Evolutionary conservation across 495 filamentous ascomycete genomes (phyloP), one percentile per base, ranked within the genome.

Genomic region (Podospora bellae-mahoneyi): DNA sequence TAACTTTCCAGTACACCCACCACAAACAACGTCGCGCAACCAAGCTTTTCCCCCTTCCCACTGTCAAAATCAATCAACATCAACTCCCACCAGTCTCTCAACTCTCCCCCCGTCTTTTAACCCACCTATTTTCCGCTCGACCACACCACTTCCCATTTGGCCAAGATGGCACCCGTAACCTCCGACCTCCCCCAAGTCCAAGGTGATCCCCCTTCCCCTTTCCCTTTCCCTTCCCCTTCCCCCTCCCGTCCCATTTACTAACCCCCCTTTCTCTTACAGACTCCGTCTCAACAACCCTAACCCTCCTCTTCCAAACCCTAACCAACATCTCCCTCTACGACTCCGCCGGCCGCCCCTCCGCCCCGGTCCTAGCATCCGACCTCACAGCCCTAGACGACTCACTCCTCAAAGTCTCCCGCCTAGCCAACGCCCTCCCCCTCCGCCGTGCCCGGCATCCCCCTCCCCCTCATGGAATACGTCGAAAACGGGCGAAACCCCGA

Each of bases 401-500:
- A 18, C 66, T 76, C 0, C 66, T 54, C 15, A 67, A 72, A 13
- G 79, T 83, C 44, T 71, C 76, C 56, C 66, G 74, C 16, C 26
- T 76, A 18, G 93, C 75, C 15, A 90, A 85, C 55, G 78, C 79
- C 62, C 84, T 83, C 19, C 92, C 92, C 90, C 15, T 78, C 85
- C 63, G 79, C 78, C 69, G 89, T 79, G 2, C 75, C 78, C 4
- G 72, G 77, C 6, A 84, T 98, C 28, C 94, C 95, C 2, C 88
- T 90, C n/a, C 94, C 97, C 71, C 88, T 99, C 13, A 91, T 97
- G 74, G 84, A 90, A 68, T 99, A 99, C 81, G 92, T 99, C 62
- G 93, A 97, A 77, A 85, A 90, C 64, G 89, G 92, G 15, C 90
- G 95, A 58, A 99, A 99, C 81, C 95, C 95, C 16, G 94, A 98